These are phyloP conservation scores for Claviceps paspali DNA, from an alignment of 2,329 filamentous ascomycete genomes.

Conservation along the genomic window DNA sequence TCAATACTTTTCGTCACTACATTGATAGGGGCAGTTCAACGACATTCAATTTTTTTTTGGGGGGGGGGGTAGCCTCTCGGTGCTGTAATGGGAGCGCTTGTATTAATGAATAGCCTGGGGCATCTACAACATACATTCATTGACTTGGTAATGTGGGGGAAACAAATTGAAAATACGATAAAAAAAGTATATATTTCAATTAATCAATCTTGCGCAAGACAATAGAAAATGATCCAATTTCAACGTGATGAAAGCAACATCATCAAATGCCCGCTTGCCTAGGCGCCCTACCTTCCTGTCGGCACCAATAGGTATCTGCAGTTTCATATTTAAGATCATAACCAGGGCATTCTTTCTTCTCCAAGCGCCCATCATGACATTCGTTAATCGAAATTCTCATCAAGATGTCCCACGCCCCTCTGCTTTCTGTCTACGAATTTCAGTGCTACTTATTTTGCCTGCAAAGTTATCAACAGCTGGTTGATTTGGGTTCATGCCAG, in stretches of 20 bases:
- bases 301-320: too few species aligned
- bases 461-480: slow-evolving; percentile 44
- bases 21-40: background rate
- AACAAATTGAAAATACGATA: too few species aligned
- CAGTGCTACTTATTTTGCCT: slow-evolving; percentile 82
- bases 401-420: slow-evolving; percentile 3
- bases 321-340: too few species aligned
- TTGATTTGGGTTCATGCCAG: slow-evolving; percentile 20
- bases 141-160: too few species aligned
- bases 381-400: too few species aligned
- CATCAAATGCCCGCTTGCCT: background rate
- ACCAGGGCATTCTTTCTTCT: background rate
- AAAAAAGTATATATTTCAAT: background rate
- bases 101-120: background rate
- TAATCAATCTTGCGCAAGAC: too few species aligned
- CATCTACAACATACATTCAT: background rate
- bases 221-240: background rate
- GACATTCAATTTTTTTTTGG: background rate
- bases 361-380: background rate
- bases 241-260: background rate
- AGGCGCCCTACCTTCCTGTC: background rate
- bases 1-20: background rate
- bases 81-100: background rate
- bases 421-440: slow-evolving; percentile 42
- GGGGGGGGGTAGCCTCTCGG: too few species aligned